phyloP scores from a whole-genome alignment of 345 rosid species.

The Xanthoceras sorbifolium region DNA sequence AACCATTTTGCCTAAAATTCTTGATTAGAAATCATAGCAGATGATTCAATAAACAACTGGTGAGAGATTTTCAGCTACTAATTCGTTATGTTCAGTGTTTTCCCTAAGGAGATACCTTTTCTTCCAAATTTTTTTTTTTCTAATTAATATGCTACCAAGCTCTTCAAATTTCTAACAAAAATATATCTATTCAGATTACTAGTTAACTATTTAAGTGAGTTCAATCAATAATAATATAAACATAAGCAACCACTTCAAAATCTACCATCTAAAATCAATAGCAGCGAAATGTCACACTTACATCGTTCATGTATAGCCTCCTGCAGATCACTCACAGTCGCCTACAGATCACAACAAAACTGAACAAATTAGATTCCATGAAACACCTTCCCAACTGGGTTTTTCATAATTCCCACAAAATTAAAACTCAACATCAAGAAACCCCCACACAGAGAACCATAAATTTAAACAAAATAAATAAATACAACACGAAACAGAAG shows the following conservation, averaged over 20 bases:
- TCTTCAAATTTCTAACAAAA: too few relatives aligned
- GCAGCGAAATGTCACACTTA: background rate
- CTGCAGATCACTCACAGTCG: constrained; percentile 14
- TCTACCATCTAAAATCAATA: background rate
- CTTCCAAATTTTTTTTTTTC: too few relatives aligned
- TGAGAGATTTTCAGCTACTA: too few relatives aligned
- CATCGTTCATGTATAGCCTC: constrained; percentile 1
- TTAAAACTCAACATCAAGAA: too few relatives aligned
- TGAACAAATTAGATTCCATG: background rate
- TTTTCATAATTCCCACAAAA: too few relatives aligned
- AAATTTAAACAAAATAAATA: background rate
- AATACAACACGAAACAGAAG: background rate
- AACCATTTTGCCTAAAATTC: too few relatives aligned
- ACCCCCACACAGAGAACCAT: background rate
- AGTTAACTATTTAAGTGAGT: background rate
- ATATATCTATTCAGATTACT: background rate
- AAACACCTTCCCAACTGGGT: too few relatives aligned
- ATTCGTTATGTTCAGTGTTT: too few relatives aligned
- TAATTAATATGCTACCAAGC: too few relatives aligned
- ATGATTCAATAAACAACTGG: too few relatives aligned
- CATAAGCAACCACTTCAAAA: background rate
- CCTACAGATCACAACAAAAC: background rate
- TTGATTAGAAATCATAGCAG: too few relatives aligned
- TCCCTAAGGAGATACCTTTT: too few relatives aligned
- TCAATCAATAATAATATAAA: background rate